phyloP scores from a whole-genome alignment of 2,329 filamentous ascomycete species.

The Capronia epimyces region DNA sequence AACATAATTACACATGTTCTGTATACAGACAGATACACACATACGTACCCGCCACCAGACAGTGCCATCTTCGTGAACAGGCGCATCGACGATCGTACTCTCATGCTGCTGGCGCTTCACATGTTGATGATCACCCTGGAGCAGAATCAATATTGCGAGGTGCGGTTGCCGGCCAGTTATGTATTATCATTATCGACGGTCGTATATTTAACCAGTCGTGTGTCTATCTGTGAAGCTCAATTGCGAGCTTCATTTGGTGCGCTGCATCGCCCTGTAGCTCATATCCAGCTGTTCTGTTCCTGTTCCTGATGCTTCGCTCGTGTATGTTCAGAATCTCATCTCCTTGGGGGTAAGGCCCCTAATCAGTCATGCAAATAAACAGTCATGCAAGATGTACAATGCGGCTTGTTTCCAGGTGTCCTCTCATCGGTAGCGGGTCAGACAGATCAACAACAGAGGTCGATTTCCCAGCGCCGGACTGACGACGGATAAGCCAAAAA shows the following conservation, averaged over 20 bases:
- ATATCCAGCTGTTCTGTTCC: constrained; percentile 18
- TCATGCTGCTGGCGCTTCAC: not conserved
- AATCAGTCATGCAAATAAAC: constrained; percentile 13
- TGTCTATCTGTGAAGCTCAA: constrained; percentile 3
- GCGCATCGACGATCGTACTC: not conserved
- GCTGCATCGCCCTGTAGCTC: constrained; percentile 15
- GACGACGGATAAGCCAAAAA: constrained; percentile 13
- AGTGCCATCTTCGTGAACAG: too few species aligned
- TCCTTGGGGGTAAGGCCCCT: constrained; percentile 10
- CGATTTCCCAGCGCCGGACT: constrained; percentile 15
- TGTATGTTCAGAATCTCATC: constrained; percentile 20
- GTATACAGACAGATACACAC: too few species aligned
- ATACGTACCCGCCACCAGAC: too few species aligned
- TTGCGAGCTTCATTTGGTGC: constrained; percentile 1
- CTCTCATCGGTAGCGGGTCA: constrained; percentile 5
- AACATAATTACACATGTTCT: too few species aligned
- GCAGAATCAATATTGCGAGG: not conserved
- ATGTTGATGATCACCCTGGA: not conserved
- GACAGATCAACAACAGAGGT: constrained; percentile 4
- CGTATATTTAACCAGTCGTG: too few species aligned
- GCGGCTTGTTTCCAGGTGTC: constrained; percentile 8
- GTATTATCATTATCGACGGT: constrained; percentile 13
- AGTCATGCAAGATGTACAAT: constrained; percentile 17
- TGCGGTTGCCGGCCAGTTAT: not conserved
- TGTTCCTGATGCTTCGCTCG: constrained; percentile 6